Base-by-base conservation (phyloP, 2,329 filamentous ascomycete species). In the Penicillium sp. region DNA sequence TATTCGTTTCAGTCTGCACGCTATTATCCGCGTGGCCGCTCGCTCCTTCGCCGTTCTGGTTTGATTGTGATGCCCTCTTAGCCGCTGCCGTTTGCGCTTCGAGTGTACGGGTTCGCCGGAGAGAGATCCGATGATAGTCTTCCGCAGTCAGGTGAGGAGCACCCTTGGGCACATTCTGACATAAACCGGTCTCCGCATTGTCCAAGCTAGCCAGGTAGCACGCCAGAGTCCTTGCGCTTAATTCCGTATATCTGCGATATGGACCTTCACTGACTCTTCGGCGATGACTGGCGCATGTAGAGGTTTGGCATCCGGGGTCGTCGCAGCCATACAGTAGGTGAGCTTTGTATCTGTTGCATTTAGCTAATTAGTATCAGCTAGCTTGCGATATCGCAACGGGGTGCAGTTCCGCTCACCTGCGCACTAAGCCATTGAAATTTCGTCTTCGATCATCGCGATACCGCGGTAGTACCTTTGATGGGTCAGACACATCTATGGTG, bases 291-390 rank as follows among this genome's bases (percentile, higher is more conserved):
- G 92, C 86, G 72, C 90, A 95, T 12, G 88, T 92, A 12, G 88
- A 72, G 1, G 84, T 92, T 30, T 76, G 77, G 70, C 90, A 95
- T 43, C 77, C 75, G 45, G 77, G 73, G 56, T 80, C 81, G 54
- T 81, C 82, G 66, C 90, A 95, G 55, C 90, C 90, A 57, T 87
- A 80, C 49, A 89, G 82, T n/a, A 95, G 80, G 70, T 95, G 90
- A 29, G 81, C 76, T 41, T 91, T 83, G 64, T 88, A 95, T 61
- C 88, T 92, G 43, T 51, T 12, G 3, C 16, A 14, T 14, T 5
- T 31, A 31, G 30, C 16, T 38, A 28, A 43, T 55, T 52, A 53
- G 49, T 34, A 12, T 11, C 35, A 33, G 29, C 29, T n/a, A n/a
- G 35, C 11, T 22, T 13, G 25, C 38, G 40, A 36, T 22, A 35